phyloP scores from a whole-genome alignment of 1,139 yeast species.

The Yamadazyma atlantica region DNA sequence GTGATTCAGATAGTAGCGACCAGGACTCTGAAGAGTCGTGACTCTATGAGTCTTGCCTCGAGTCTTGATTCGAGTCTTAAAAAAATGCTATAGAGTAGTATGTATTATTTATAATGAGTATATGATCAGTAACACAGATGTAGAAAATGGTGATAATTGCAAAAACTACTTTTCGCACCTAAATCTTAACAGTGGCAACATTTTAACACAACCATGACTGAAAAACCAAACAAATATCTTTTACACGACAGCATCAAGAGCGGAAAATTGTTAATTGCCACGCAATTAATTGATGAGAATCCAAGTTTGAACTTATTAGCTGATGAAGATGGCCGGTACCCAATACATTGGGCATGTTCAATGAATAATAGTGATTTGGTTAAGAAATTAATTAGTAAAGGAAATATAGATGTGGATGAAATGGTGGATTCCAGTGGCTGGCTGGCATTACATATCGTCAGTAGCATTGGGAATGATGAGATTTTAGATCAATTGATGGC shows the following conservation, averaged over 20 bases:
- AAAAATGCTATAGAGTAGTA: neutral
- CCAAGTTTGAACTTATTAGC: slow-evolving; percentile 45
- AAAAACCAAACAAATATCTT: slow-evolving; percentile 20
- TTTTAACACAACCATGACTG: too few species aligned
- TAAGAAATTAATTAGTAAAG: slow-evolving; percentile 11
- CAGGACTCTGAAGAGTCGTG: slow-evolving; percentile 20
- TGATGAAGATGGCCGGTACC: slow-evolving; percentile 79
- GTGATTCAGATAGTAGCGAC: slow-evolving; percentile 29
- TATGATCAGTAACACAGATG: neutral
- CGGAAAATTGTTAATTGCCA: slow-evolving; percentile 50
- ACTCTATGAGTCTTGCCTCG: too few species aligned
- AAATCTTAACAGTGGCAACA: slow-evolving; percentile 1
- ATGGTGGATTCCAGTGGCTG: slow-evolving; percentile 74
- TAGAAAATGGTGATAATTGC: neutral
- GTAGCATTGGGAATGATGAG: slow-evolving; percentile 65
- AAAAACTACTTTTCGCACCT: neutral
- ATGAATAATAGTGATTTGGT: slow-evolving; percentile 57
- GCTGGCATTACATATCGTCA: slow-evolving; percentile 84
- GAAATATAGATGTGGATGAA: slow-evolving; percentile 62
- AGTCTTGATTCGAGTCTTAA: too few species aligned
- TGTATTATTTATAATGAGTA: neutral
- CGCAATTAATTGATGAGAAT: slow-evolving; percentile 44
- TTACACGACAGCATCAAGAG: slow-evolving; percentile 64
- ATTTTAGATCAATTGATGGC: slow-evolving; percentile 44
- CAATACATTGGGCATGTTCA: slow-evolving; percentile 90